Base-by-base conservation (phyloP, 345 rosid species). In the Rhizophora apiculata region DNA sequence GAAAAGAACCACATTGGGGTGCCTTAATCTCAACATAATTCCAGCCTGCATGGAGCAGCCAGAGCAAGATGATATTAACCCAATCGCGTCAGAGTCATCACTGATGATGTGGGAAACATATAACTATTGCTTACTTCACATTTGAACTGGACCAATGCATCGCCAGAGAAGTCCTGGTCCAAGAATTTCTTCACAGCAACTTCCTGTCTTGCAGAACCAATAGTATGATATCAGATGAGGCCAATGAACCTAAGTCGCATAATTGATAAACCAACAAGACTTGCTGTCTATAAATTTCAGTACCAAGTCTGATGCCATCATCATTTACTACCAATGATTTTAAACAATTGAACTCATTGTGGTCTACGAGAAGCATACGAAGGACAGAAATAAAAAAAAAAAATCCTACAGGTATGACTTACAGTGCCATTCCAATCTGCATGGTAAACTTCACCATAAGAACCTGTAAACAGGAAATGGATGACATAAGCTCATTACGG, bases 1-100 rank as follows among this genome's bases (percentile, higher is more conserved):
- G 86, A 95, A 95, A 70, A 92, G 97, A 75, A 95, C 99, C 70
- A 95, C 96, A 58, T 95, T 95, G 31, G 99, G 99, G 78, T 95
- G 99, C 73, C 99, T 86, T 82, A 95, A 77, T 73, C 96, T 81
- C 78, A 88, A 79, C 99, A 95, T 95, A 79, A 95, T 88, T 81
- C 90, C 97, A 85, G 84, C 88, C 97, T 92, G 85, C 74, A 62
- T 16, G 70, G 67, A 69, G 24, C 71, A 65, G 46, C 63, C 15
- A 26, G 58, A 60, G 72, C 39, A 65, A 54, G 63, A 27, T 68
- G 4, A 79, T 31, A 24, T n/a, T 11, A 68, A 9, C 9, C 9
- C 60, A 21, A 22, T 55, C 15, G 16, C 1, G 9, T 8, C 60
- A 22, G 15, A 55, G 16, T 26, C 29, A 21, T 22, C 29, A 55